Evolutionary conservation across 2,329 filamentous ascomycete species (phyloP).

Genomic region (Colletotrichum karsti): DNA sequence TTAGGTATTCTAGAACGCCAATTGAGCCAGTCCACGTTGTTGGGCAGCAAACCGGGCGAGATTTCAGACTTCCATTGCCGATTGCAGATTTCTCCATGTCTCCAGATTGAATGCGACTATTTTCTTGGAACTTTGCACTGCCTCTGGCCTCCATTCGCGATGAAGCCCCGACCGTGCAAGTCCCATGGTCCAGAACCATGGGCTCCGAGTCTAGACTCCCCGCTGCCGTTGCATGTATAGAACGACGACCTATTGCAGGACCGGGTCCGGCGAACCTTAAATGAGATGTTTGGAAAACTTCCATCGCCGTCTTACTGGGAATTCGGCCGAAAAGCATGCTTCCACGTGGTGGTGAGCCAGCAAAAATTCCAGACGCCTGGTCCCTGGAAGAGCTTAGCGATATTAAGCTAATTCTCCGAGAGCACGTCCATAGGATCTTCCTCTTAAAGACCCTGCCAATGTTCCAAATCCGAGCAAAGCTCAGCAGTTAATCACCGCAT

Average conservation of each 20-base stretch:
- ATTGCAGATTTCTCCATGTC: neutral
- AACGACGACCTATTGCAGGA: neutral
- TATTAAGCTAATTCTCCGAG: slow-evolving; percentile 22
- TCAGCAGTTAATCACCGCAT: neutral
- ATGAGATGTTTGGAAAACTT: neutral
- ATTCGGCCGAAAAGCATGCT: neutral
- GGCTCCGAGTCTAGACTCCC: neutral
- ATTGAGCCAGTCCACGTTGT: neutral
- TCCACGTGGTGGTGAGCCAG: neutral
- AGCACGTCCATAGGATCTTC: neutral
- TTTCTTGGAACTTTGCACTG: neutral
- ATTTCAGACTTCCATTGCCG: neutral
- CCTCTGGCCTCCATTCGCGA: neutral
- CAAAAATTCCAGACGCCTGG: neutral
- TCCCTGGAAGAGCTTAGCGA: slow-evolving; percentile 10
- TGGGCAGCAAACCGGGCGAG: neutral
- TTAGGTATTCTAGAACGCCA: neutral
- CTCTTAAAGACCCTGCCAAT: neutral
- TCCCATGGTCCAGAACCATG: neutral
- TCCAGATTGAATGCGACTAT: neutral
- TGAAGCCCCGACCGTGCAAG: neutral
- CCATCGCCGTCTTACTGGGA: neutral
- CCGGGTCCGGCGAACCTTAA: neutral
- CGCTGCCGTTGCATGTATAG: neutral
- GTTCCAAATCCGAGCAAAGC: neutral